Evolutionary conservation across 2,329 filamentous ascomycete species (phyloP).

Genomic region (Escovopsis sp.): DNA sequence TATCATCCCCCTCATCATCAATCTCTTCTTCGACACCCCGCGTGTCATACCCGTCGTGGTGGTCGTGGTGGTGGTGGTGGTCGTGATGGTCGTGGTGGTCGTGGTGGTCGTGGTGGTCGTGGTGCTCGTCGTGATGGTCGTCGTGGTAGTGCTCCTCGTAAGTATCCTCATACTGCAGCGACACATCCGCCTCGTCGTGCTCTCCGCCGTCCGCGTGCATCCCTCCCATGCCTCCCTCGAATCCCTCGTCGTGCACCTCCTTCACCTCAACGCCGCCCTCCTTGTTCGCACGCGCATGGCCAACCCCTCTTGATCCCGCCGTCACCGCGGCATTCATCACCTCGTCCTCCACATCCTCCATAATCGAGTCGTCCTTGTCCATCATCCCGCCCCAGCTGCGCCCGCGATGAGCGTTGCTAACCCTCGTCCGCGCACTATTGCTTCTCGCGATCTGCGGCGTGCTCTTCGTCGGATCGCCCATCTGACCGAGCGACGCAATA

Average conservation of each 20-base stretch:
- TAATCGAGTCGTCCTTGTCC: slow-evolving; percentile 33
- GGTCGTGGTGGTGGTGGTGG: too few relatives aligned
- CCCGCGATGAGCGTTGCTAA: slow-evolving; percentile 40
- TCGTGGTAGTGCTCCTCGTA: slow-evolving; percentile 7
- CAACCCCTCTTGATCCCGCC: slow-evolving; percentile 2
- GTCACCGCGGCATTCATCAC: too few relatives aligned
- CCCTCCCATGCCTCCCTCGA: too few relatives aligned
- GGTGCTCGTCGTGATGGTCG: background rate
- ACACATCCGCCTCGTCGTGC: slow-evolving; percentile 7
- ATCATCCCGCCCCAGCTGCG: slow-evolving; percentile 48
- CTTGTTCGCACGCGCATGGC: too few relatives aligned
- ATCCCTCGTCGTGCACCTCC: background rate
- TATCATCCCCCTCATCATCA: too few relatives aligned
- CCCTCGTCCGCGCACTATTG: slow-evolving; percentile 54
- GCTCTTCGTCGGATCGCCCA: slow-evolving; percentile 51
- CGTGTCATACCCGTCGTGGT: too few relatives aligned
- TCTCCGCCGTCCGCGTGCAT: slow-evolving; percentile 14
- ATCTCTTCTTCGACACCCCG: too few relatives aligned
- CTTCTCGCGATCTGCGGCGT: slow-evolving; percentile 52
- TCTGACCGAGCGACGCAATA: slow-evolving; percentile 83
- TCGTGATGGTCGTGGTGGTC: too few relatives aligned
- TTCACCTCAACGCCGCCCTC: too few relatives aligned
- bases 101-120: too few relatives aligned
- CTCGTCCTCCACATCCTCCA: slow-evolving; percentile 36
- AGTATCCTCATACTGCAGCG: slow-evolving; percentile 4